Evolutionary conservation across 73 alveolate genomes (phyloP).

Genomic region (Uronychia setigera): DNA sequence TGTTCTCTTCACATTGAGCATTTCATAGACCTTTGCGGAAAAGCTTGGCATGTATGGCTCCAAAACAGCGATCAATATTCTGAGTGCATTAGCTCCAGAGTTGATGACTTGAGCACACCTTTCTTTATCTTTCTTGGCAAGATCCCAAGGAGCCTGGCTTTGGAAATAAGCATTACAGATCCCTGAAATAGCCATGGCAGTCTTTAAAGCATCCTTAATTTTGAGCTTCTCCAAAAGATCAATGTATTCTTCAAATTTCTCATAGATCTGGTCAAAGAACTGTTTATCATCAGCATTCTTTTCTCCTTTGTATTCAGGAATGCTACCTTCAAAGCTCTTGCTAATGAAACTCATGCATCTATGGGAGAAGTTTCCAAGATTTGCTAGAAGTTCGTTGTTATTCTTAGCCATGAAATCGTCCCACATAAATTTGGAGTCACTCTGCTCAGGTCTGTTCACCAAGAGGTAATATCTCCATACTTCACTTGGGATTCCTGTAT

Average conservation of each 20-base stretch:
- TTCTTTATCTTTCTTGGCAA: conserved; percentile 71
- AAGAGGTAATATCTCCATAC: conserved; percentile 97
- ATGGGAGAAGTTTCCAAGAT: conserved; percentile 94
- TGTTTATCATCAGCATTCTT: conserved; percentile 63
- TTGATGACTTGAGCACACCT: conserved; percentile 82
- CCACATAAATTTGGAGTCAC: conserved; percentile 97
- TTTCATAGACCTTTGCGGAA: conserved; percentile 95
- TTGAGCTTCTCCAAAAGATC: conserved; percentile 85
- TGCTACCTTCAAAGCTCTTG: conserved; percentile 64
- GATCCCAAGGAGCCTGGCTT: conserved; percentile 89
- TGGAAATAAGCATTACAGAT: conserved; percentile 89
- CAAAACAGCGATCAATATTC: conserved; percentile 78
- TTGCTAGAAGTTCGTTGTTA: conserved; percentile 96
- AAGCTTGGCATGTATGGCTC: conserved; percentile 98
- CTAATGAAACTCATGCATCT: conserved; percentile 83
- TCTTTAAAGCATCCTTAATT: conserved; percentile 86
- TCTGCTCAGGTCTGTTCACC: conserved; percentile 93
- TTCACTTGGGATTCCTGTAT: conserved; percentile 96
- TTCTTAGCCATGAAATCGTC: conserved; percentile 95
- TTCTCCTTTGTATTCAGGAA: conserved; percentile 65
- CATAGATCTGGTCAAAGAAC: conserved; percentile 64
- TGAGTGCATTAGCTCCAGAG: conserved; percentile 76
- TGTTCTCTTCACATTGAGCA: conserved; percentile 78
- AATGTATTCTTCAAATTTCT: conserved; percentile 71
- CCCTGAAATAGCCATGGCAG: conserved; percentile 89